A percentile compares a stretch with the other conserved stretches of the same genome.
These are phyloP conservation scores for Fusarium buxicola DNA, from an alignment of 2,329 filamentous ascomycete species.

Conservation along the genomic window DNA sequence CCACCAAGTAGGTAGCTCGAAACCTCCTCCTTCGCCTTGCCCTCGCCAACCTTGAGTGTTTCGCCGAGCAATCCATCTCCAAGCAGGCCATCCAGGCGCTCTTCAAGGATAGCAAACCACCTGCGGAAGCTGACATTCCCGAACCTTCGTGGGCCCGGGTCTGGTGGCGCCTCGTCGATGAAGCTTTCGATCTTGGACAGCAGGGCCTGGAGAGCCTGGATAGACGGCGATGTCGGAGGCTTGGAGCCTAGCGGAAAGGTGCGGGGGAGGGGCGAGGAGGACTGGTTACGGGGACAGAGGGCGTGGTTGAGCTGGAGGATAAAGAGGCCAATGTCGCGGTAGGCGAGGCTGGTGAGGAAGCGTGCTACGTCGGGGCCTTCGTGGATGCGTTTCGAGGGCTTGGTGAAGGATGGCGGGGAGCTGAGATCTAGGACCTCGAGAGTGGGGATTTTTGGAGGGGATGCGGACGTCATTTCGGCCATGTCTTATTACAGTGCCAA, in stretches of 20 bases:
- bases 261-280: slow-evolving; percentile 44
- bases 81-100: slow-evolving; percentile 59
- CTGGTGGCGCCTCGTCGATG: slow-evolving; percentile 83
- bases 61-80: slow-evolving; percentile 46
- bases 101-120: slow-evolving; percentile 80
- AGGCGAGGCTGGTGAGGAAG: slow-evolving; percentile 85
- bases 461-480: slow-evolving; percentile 38
- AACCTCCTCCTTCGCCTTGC: slow-evolving; percentile 74
- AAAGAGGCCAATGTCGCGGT: slow-evolving; percentile 88
- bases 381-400: slow-evolving; percentile 84
- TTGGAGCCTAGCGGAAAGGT: slow-evolving; percentile 59
- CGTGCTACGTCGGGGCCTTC: slow-evolving; percentile 82
- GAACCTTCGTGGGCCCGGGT: slow-evolving; percentile 87
- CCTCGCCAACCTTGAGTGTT: slow-evolving; percentile 48
- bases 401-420: slow-evolving; percentile 65
- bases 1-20: slow-evolving; percentile 82
- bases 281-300: slow-evolving; percentile 77
- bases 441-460: slow-evolving; percentile 42
- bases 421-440: slow-evolving; percentile 63
- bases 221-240: slow-evolving; percentile 59
- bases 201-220: slow-evolving; percentile 74
- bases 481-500: background rate
- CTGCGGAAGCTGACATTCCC: slow-evolving; percentile 91
- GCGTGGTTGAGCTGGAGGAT: slow-evolving; percentile 90
- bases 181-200: slow-evolving; percentile 73